A percentile compares a stretch with the other conserved stretches of the same genome.
phyloP scores from a whole-genome alignment of 345 rosid species.

The Geranium rotundifolium region DNA sequence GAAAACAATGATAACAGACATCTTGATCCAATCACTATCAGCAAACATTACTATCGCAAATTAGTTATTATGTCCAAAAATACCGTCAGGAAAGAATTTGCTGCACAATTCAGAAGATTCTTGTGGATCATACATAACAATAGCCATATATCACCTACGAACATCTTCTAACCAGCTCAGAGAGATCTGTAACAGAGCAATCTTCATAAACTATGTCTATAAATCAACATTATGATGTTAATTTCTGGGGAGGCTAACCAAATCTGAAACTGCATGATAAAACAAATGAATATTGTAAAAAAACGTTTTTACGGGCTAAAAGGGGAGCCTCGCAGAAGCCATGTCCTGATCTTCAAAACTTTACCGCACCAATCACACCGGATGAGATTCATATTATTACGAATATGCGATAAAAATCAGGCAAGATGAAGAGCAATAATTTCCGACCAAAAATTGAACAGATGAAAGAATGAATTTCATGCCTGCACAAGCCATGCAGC shows the following conservation, averaged over 20 bases:
- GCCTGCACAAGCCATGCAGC: constrained; percentile 10
- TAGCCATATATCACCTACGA: constrained; percentile 29
- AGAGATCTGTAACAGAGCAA: constrained; percentile 35
- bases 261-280: constrained; percentile 8
- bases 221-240: constrained; percentile 15
- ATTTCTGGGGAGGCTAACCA: constrained; percentile 16
- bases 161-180: constrained; percentile 21
- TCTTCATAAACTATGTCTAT: constrained; percentile 36
- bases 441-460: constrained; percentile 29
- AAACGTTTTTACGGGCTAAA: constrained; percentile 9
- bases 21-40: no score
- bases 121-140: constrained; percentile 25
- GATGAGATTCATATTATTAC: constrained; percentile 18
- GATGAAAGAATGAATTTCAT: constrained; percentile 37
- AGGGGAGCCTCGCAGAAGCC: constrained; percentile 16
- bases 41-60: no score
- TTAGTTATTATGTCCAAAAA: no score
- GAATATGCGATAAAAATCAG: constrained; percentile 17
- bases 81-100: constrained; percentile 15
- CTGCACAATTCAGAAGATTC: constrained; percentile 38
- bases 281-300: constrained; percentile 3
- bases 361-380: no score
- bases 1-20: no score
- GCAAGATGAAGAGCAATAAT: constrained; percentile 22
- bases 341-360: constrained; percentile 10